These are phyloP conservation scores for Leishmania major DNA, from an alignment of 208 protist genomes.

Conservation along the genomic window DNA sequence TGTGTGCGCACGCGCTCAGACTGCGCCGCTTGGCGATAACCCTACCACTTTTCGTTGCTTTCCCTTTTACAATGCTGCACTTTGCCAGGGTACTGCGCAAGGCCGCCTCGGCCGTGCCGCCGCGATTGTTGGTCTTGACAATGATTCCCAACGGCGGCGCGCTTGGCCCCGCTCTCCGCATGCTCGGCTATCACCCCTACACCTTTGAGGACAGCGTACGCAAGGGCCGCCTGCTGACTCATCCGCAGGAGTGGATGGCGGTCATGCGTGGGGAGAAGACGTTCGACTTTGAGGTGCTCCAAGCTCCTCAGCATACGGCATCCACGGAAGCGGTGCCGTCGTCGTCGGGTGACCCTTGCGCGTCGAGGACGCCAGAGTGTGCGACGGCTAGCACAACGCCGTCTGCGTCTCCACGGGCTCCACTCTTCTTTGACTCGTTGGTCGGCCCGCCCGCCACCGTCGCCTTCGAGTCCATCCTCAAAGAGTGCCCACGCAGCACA, in stretches of 20 bases:
- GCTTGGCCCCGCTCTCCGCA: constrained; percentile 49
- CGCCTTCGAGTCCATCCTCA: constrained; percentile 81
- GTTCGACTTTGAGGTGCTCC: constrained; percentile 61
- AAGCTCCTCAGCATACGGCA: neutral
- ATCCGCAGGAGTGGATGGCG: constrained; percentile 81
- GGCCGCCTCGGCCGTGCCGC: neutral
- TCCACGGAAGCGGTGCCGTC: neutral
- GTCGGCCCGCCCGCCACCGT: constrained; percentile 81
- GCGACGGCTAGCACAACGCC: neutral
- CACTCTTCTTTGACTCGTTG: constrained; percentile 58
- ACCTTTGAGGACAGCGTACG: constrained; percentile 68
- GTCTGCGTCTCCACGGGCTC: neutral
- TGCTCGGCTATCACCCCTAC: constrained; percentile 82
- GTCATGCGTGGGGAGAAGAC: constrained; percentile 70
- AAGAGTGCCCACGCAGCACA: constrained; percentile 71
- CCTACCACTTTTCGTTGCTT: neutral
- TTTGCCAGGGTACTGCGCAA: constrained; percentile 1
- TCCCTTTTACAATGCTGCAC: constrained; percentile 13
- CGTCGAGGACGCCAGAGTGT: neutral
- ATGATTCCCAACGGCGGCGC: constrained; percentile 84
- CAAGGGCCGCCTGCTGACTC: constrained; percentile 61
- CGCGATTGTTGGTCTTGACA: constrained; percentile 67
- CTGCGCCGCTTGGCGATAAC: neutral
- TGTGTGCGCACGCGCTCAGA: neutral
- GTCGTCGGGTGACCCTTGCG: neutral